Conservation (phyloP, 2,329 filamentous ascomycete genomes). For the Chrysoporthe austroafricana region DNA sequence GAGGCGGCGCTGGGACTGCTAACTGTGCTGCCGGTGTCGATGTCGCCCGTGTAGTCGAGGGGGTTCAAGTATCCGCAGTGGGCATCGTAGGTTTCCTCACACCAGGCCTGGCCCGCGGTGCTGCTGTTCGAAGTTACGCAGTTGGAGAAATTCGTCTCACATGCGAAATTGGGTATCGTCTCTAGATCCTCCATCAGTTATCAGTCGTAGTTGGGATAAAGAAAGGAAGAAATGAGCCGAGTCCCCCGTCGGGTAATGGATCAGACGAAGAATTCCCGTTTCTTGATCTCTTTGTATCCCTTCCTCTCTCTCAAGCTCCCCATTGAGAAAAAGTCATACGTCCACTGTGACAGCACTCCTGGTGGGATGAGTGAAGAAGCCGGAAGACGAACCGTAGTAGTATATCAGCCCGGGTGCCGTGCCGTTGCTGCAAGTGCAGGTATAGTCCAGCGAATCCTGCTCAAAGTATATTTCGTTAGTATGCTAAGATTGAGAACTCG, state of each 20-base stretch:
- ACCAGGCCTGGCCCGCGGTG: not conserved
- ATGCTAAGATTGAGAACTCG: not conserved
- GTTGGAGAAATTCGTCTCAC: not conserved
- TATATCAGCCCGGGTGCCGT: not conserved
- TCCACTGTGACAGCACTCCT: not conserved
- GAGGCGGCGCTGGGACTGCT: not conserved
- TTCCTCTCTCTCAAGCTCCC: too few species aligned
- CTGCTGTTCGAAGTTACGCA: not conserved
- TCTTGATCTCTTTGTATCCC: too few species aligned
- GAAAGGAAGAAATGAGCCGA: not conserved
- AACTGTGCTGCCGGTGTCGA: not conserved
- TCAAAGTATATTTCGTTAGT: not conserved
- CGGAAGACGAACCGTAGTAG: not conserved
- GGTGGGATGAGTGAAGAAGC: not conserved
- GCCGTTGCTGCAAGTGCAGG: not conserved
- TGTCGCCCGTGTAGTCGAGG: constrained; percentile 1
- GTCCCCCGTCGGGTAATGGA: not conserved
- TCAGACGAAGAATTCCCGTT: not conserved
- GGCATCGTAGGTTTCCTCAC: not conserved
- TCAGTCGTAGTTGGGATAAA: not conserved
- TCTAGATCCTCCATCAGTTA: not conserved
- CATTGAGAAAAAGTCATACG: not conserved
- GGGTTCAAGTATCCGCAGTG: not conserved
- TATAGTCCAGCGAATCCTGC: not conserved
- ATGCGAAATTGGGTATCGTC: not conserved